These are phyloP conservation scores for Suillus decipiens DNA, from an alignment of 768 basidiomycete genomes.

Conservation along the genomic window DNA sequence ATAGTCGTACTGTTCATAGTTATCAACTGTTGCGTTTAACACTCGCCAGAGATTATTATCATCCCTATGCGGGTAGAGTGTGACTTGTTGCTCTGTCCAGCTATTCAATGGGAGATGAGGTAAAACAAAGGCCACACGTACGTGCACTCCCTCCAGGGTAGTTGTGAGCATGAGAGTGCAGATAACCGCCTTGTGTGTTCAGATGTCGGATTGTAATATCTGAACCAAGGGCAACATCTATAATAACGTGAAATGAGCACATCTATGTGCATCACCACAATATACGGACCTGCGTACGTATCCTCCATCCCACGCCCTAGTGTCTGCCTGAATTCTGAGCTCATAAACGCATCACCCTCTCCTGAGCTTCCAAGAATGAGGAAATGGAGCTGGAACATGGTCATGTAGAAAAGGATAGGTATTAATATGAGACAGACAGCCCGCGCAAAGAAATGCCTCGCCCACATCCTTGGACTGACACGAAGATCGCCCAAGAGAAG, in stretches of 20 bases:
- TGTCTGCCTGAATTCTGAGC: slow-evolving; percentile 97
- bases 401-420: slow-evolving; percentile 90
- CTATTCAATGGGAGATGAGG: background rate
- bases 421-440: slow-evolving; percentile 87
- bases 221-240: slow-evolving; percentile 88
- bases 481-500: slow-evolving; percentile 82
- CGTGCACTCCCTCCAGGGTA: slow-evolving; percentile 92
- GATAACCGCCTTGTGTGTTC: slow-evolving; percentile 98
- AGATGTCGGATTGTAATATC: slow-evolving; percentile 82
- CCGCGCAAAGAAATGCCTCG: slow-evolving; percentile 85
- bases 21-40: slow-evolving; percentile 64
- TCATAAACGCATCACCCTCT: slow-evolving; percentile 99
- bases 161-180: slow-evolving; percentile 90
- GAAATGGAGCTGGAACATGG: slow-evolving; percentile 97
- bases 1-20: slow-evolving; percentile 49
- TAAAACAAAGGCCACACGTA: slow-evolving; percentile 39
- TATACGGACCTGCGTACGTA: slow-evolving; percentile 79
- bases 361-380: slow-evolving; percentile 85
- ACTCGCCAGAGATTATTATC: slow-evolving; percentile 94
- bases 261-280: slow-evolving; percentile 1
- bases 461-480: slow-evolving; percentile 72
- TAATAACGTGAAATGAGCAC: background rate
- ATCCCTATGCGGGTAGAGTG: slow-evolving; percentile 98
- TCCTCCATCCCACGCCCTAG: slow-evolving; percentile 87
- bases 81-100: slow-evolving; percentile 90